Base-by-base conservation (phyloP, 2,329 filamentous ascomycete species). In the Paecilomyces variotii region DNA sequence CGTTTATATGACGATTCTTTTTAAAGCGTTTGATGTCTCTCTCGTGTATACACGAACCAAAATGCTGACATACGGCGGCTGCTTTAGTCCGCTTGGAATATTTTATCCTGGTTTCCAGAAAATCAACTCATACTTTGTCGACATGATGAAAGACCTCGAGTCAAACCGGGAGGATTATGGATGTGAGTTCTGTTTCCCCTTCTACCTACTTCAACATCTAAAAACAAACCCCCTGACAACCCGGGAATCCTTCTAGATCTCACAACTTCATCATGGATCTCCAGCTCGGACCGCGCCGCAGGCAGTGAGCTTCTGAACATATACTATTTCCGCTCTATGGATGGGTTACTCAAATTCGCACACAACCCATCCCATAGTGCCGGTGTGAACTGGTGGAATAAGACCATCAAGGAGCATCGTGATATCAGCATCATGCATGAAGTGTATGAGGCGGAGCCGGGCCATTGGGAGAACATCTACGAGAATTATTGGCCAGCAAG, bases 391-490 rank as follows among this genome's bases (percentile, higher is more conserved):
- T 84, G 78, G 77, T 82, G 77, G 67, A 74, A 76, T 57, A 68
- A 65, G 55, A 67, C 65, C 6, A 59, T 62, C n/a, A 69, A 69
- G 52, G 64, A 74, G 27, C 61, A 71, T 49, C 63, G 65, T 27
- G 74, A 82, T 61, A 64, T 84, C 26, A 76, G 76, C 4, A 79
- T 84, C 62, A 84, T 74, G 60, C 83, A 86, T 65, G 83, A 85
- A 74, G 76, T 78, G 0, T 84, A 80, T 62, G 69, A 74, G 27
- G 76, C 78, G 4, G 75, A 75, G 0, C 68, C 70, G 2, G 73
- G 75, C 2, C 70, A 71, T 7, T 82, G 80, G 69, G 82, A 85
- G 75, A 78, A 72, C 1, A 72, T 84, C 25, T 83, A 84, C 63
- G 61, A 75, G 6, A 78, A 81, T 45, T 58, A 60, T 30, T 54